Evolutionary conservation across 305 asterid species (phyloP), one percentile per base, ranked within the genome.

Genomic region (Fraxinus nigra): DNA sequence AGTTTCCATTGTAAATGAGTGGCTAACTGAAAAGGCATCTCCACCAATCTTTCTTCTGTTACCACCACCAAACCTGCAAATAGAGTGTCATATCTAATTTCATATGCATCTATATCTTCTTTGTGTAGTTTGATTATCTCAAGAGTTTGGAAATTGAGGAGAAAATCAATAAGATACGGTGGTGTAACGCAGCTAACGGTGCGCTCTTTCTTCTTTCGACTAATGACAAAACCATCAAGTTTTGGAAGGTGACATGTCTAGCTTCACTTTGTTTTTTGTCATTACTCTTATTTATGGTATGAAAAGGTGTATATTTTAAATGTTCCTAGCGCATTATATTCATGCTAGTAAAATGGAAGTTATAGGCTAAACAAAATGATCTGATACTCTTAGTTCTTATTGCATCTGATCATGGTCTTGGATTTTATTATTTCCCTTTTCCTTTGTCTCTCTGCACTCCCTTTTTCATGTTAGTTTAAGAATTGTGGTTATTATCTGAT

Each of bases 121-220:
- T 85, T 78, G 35, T 84, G 54, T 87, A 90, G 98, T 96, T 96
- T 85, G 99, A 96, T 89, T 94, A 97, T 90, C 97, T 97, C 80
- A 97, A 94, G 91, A 97, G 99, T 91, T 88, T 97, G 96, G 98
- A 97, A 87, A 97, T 96, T 43, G 99, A 96, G 90, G 99, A 96
- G 91, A 96, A 96, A 87, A 93, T 96, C 89, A 96, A 94, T 95
- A 94, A 96, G 91, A 96, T 96, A 54, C 89, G 98, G 75, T 96
- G 99, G 99, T 96, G 98, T 89, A 98, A 92, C 87, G 87, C 93
- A 46, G 94, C 98, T 77, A 95, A 93, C 83, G 97, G 99, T 81
- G 97, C 98, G 72, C 93, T 92, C 82, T 94, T 94, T 89, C 98
- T 97, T 85, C 90, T 97, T 84, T 97, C 99, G 56, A 94, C 98